These are phyloP conservation scores for Fusarium acutatum DNA, from an alignment of 2,329 filamentous ascomycete genomes.

Conservation along the genomic window DNA sequence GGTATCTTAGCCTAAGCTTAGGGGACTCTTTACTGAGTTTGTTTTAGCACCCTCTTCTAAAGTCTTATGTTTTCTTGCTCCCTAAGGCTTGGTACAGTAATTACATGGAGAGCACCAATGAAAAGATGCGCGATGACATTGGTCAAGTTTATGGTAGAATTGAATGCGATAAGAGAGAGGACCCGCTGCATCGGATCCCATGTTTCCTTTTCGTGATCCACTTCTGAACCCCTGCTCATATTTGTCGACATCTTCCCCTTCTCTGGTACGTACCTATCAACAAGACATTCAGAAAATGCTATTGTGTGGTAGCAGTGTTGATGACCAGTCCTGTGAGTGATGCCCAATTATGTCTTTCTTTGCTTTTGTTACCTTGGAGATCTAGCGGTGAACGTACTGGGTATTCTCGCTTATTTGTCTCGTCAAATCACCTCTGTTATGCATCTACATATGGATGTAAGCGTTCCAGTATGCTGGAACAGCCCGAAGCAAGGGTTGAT, in stretches of 20 bases:
- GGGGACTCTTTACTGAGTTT: too few relatives aligned
- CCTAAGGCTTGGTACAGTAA: background rate
- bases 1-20: too few relatives aligned
- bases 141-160: background rate
- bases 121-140: background rate
- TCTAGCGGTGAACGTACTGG: background rate
- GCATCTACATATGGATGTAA: background rate
- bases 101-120: background rate
- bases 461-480: slow-evolving; percentile 24
- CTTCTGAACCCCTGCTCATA: slow-evolving; percentile 16
- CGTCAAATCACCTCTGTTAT: slow-evolving; percentile 10
- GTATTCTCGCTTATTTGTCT: slow-evolving; percentile 16
- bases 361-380: background rate
- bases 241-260: slow-evolving; percentile 20
- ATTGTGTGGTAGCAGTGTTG: background rate
- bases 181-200: slow-evolving; percentile 17
- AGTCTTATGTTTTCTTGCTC: too few relatives aligned
- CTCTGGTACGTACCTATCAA: background rate
- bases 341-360: background rate
- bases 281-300: slow-evolving; percentile 1
- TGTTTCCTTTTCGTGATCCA: slow-evolving; percentile 27
- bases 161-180: slow-evolving; percentile 12
- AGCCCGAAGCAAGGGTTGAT: slow-evolving; percentile 19
- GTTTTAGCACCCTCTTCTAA: too few relatives aligned
- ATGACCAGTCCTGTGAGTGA: background rate